Evolutionary conservation across 108 stramenopile species (phyloP), one percentile per base, ranked within the genome.

Genomic region (Skeletonema tropicum): DNA sequence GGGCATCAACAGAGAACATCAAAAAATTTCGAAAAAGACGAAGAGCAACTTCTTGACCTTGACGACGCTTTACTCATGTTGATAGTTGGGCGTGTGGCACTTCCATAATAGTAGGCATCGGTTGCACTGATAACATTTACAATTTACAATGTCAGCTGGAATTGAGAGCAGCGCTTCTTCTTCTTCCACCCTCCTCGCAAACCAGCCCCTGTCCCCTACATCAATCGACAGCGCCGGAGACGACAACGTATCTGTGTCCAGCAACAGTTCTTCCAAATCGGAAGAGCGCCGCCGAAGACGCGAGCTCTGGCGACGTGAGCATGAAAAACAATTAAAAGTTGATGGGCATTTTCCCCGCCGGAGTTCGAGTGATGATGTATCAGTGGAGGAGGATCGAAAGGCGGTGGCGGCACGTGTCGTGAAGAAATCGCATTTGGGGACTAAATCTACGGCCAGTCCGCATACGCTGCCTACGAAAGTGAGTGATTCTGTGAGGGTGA

Each of bases 341-440:
- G 77, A 78, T 58, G 77, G 77, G 19, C 61, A 70, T n/a, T 78
- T 78, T 46, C 77, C 77, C 65, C 70, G 77, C 13, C 70, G 76
- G 2, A 68, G 65, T 21, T 58, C 65, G 25, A 41, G 60, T 13
- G 32, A 49, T 2, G 32, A 49, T 2, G 36, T 49, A 29, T 29
- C 26, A 11, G 64, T 32, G 17, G 35, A 70, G 15, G 64, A 63
- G 17, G 35, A 70, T 45, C 49, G 57, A 5, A 70, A 60, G 23
- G 70, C 70, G 21, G 77, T 71, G 29, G 60, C 59, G 5, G 77
- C 77, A 12, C 42, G 62, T 42, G 70, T 78, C 7, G 77, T 78
- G 15, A 64, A 78, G 15, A 64, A 78, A 23, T 55, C 52, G 59
- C 77, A 78, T 58, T 23, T 78, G 23, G 77, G 77, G 9, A 78